These are phyloP conservation scores for Pisolithus sp. DNA, from an alignment of 768 basidiomycete species.

Conservation along the genomic window DNA sequence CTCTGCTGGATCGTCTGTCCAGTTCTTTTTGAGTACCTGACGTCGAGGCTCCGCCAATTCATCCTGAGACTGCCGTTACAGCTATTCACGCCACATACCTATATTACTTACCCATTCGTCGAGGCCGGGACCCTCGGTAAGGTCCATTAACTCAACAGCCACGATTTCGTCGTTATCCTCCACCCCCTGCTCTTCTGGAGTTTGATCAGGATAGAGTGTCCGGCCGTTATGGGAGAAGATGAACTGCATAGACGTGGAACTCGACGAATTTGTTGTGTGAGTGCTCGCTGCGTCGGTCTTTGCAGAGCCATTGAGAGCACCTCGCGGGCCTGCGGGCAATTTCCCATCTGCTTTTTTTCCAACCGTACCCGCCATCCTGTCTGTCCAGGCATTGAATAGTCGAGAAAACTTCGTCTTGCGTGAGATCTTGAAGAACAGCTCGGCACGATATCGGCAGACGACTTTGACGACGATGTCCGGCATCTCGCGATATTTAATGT, in stretches of 20 bases:
- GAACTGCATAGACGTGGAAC: constrained; percentile 59
- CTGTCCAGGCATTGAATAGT: constrained; percentile 84
- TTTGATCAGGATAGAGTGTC: constrained; percentile 72
- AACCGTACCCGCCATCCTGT: constrained; percentile 67
- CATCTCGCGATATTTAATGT: constrained; percentile 76
- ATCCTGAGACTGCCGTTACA: constrained; percentile 38
- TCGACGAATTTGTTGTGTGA: constrained; percentile 34
- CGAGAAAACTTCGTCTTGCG: constrained; percentile 82
- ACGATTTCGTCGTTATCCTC: constrained; percentile 86
- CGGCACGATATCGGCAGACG: constrained; percentile 81
- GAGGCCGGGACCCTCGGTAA: constrained; percentile 61
- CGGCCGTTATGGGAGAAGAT: constrained; percentile 81
- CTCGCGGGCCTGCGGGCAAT: constrained; percentile 15
- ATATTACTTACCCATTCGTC: constrained; percentile 53
- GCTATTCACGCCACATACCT: neutral
- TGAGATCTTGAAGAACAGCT: constrained; percentile 89
- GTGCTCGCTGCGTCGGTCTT: constrained; percentile 46
- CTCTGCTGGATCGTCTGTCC: constrained; percentile 73
- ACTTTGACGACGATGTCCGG: constrained; percentile 91
- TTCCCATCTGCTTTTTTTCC: constrained; percentile 41
- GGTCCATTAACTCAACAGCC: constrained; percentile 86
- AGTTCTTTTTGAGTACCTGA: constrained; percentile 74
- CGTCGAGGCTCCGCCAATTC: constrained; percentile 57
- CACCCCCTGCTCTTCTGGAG: constrained; percentile 81
- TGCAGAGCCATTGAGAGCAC: constrained; percentile 42